Evolutionary conservation across 2,329 filamentous ascomycete species (phyloP).

Genomic region (Basipetospora sp.): DNA sequence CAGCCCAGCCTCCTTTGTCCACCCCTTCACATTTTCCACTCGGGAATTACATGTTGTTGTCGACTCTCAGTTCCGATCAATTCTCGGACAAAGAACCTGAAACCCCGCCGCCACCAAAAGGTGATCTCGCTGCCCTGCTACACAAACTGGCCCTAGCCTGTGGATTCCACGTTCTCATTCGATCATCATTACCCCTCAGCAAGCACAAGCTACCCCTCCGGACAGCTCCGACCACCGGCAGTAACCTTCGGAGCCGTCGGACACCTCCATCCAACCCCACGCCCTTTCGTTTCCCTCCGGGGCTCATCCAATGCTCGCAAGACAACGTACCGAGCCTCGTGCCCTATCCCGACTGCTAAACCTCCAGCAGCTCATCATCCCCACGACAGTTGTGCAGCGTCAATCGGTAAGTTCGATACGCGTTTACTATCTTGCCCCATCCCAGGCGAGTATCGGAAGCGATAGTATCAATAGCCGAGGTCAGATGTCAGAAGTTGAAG

Average conservation of each 20-base stretch:
- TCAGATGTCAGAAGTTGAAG: not conserved
- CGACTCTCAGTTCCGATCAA: too few relatives aligned
- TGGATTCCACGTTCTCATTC: too few relatives aligned
- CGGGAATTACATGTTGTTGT: too few relatives aligned
- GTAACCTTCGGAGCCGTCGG: not conserved
- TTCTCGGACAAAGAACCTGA: too few relatives aligned
- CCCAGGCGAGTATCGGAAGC: too few relatives aligned
- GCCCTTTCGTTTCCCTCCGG: not conserved
- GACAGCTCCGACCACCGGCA: slow-evolving; percentile 5
- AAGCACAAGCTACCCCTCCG: not conserved
- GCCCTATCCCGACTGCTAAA: not conserved
- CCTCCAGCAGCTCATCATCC: not conserved
- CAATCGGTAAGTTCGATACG: slow-evolving; percentile 1
- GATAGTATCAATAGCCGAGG: not conserved
- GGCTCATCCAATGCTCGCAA: slow-evolving; percentile 4
- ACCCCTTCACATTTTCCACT: too few relatives aligned
- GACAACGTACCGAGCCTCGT: not conserved
- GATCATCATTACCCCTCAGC: slow-evolving; percentile 3
- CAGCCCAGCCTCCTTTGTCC: too few relatives aligned
- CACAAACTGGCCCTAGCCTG: too few relatives aligned
- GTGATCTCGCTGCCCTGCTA: too few relatives aligned
- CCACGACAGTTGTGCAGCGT: not conserved
- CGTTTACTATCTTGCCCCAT: too few relatives aligned
- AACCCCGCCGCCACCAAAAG: too few relatives aligned
- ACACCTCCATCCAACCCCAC: too few relatives aligned